Conservation (phyloP, 2,329 filamentous ascomycete species). For the Aspergillus brasiliensis region DNA sequence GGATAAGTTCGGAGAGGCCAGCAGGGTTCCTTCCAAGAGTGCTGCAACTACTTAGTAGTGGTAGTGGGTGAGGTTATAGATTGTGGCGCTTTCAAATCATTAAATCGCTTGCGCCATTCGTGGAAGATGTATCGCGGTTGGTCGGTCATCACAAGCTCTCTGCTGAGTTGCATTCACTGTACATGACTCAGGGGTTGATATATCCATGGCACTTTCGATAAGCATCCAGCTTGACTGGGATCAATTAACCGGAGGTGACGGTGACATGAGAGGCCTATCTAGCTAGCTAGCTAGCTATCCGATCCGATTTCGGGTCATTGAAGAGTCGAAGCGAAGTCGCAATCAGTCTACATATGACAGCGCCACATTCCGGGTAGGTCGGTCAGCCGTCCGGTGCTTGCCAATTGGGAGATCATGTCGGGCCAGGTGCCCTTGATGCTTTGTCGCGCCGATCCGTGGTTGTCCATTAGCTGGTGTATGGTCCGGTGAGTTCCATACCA, state of each 20-base stretch:
- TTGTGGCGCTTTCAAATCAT: background rate
- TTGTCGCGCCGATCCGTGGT: background rate
- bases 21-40: background rate
- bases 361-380: background rate
- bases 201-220: background rate
- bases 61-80: background rate
- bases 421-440: background rate
- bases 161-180: background rate
- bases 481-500: background rate
- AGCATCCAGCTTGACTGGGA: background rate
- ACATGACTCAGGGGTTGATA: background rate
- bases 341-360: background rate
- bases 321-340: background rate
- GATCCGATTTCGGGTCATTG: background rate
- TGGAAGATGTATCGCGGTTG: background rate
- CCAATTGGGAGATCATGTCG: background rate
- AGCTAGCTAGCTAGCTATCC: background rate
- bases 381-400: background rate
- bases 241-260: constrained; percentile 2
- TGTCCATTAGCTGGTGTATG: background rate
- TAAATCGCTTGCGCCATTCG: background rate
- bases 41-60: too few relatives aligned
- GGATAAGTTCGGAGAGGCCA: background rate
- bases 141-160: background rate
- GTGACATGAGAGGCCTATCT: background rate